Conservation (phyloP, 2,329 filamentous ascomycete genomes). For the Colletotrichum endophyticum region DNA sequence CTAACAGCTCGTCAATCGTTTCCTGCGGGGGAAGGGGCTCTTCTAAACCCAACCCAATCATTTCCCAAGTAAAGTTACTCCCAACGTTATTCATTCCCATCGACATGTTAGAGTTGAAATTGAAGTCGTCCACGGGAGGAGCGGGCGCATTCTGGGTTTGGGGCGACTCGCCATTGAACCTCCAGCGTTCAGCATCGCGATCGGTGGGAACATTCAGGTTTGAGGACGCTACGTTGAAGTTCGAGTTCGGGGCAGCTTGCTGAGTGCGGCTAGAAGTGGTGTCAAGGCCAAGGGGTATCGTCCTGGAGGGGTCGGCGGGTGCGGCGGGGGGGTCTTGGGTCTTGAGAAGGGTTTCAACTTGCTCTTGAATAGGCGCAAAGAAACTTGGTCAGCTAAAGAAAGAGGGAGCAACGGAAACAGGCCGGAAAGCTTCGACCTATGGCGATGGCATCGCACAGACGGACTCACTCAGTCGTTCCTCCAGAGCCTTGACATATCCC, state of each 20-base stretch:
- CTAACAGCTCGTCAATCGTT: slow-evolving; percentile 81
- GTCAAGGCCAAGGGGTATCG: slow-evolving; percentile 35
- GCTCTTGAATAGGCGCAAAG: slow-evolving; percentile 59
- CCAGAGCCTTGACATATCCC: slow-evolving; percentile 92
- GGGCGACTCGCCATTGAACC: slow-evolving; percentile 59
- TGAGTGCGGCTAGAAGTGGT: slow-evolving; percentile 31
- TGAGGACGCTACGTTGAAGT: slow-evolving; percentile 50
- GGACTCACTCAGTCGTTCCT: slow-evolving; percentile 86
- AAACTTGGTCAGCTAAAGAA: not conserved
- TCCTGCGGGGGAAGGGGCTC: slow-evolving; percentile 64
- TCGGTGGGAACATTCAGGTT: slow-evolving; percentile 51
- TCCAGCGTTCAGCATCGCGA: slow-evolving; percentile 59
- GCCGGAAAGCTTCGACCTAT: not conserved
- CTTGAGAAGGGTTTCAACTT: slow-evolving; percentile 91
- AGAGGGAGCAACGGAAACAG: not conserved
- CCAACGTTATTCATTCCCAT: slow-evolving; percentile 57
- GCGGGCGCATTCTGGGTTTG: slow-evolving; percentile 31
- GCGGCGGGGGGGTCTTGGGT: slow-evolving; percentile 66
- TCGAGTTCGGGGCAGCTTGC: slow-evolving; percentile 34
- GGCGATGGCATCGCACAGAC: not conserved
- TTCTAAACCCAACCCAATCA: slow-evolving; percentile 64
- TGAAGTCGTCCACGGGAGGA: slow-evolving; percentile 59
- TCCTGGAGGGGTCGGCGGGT: slow-evolving; percentile 35
- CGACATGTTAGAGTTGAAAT: slow-evolving; percentile 55
- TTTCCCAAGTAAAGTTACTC: slow-evolving; percentile 79